Percentiles rank a stretch among this genome's conserved stretches.
These are phyloP conservation scores for Amylocystis lapponica DNA, from an alignment of 768 basidiomycete genomes.

Conservation along the genomic window DNA sequence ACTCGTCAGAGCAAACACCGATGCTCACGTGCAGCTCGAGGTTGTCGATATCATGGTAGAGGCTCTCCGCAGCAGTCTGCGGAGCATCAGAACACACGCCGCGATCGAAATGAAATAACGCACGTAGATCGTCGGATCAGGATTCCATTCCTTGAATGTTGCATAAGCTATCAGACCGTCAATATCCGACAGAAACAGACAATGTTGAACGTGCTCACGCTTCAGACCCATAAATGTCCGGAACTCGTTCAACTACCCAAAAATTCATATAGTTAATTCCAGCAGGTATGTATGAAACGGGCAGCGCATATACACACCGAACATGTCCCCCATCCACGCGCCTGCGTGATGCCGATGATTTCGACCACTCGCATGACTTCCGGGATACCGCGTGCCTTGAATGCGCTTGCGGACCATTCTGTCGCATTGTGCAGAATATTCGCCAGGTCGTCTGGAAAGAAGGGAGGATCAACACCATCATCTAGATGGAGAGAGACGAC, in stretches of 20 bases:
- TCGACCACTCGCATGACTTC: slow-evolving; percentile 44
- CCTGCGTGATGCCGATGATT: slow-evolving; percentile 50
- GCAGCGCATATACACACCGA: slow-evolving; percentile 4
- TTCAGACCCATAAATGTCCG: slow-evolving; percentile 65
- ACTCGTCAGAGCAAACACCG: neutral
- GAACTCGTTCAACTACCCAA: slow-evolving; percentile 62
- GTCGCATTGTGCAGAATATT: slow-evolving; percentile 42
- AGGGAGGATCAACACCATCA: neutral
- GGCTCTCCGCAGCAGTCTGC: slow-evolving; percentile 54
- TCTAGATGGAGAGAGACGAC: neutral
- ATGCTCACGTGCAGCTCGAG: slow-evolving; percentile 55
- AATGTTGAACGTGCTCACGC: slow-evolving; percentile 26
- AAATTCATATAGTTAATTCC: no score
- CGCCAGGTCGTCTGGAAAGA: slow-evolving; percentile 25
- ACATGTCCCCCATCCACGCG: slow-evolving; percentile 45
- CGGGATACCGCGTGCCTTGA: slow-evolving; percentile 44
- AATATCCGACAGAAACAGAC: no score
- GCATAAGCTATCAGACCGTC: slow-evolving; percentile 49
- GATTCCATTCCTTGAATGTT: slow-evolving; percentile 71
- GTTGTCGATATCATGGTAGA: slow-evolving; percentile 72
- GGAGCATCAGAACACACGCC: neutral
- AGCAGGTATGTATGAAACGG: no score
- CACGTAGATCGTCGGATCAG: slow-evolving; percentile 49
- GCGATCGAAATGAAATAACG: slow-evolving; percentile 12
- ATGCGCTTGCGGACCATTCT: slow-evolving; percentile 39